Conservation (phyloP, 2,329 filamentous ascomycete genomes). For the Colletotrichum ledebouriae region DNA sequence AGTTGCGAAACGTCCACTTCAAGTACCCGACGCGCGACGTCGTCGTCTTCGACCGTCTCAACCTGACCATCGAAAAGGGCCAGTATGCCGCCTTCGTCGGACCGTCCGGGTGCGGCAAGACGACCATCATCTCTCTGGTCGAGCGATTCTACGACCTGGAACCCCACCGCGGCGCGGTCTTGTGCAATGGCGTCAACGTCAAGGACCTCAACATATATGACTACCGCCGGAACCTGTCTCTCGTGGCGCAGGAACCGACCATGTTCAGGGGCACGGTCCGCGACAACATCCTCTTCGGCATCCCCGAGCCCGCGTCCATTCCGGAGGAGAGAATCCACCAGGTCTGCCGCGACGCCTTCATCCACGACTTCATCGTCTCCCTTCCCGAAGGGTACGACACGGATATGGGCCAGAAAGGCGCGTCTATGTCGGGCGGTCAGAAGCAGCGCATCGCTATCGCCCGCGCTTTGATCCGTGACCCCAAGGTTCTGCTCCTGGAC, state of each 20-base stretch:
- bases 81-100: constrained; percentile 62
- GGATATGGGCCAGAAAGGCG: constrained; percentile 68
- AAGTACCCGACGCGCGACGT: constrained; percentile 45
- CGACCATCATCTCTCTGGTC: constrained; percentile 65
- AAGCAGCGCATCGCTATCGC: constrained; percentile 69
- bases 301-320: constrained; percentile 54
- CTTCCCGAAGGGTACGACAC: constrained; percentile 64
- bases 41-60: constrained; percentile 45
- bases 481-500: constrained; percentile 66
- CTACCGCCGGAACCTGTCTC: constrained; percentile 59
- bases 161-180: constrained; percentile 58
- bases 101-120: constrained; percentile 63
- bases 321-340: constrained; percentile 46
- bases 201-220: constrained; percentile 53
- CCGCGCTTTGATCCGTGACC: constrained; percentile 65
- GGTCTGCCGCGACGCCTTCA: constrained; percentile 58
- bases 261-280: constrained; percentile 64
- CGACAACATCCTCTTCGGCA: constrained; percentile 61
- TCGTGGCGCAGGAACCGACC: constrained; percentile 66
- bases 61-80: constrained; percentile 51
- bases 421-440: constrained; percentile 68
- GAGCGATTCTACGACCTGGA: constrained; percentile 67
- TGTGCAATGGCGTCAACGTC: constrained; percentile 53
- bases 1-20: constrained; percentile 45
- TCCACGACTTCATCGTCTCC: constrained; percentile 68